Evolutionary conservation across 140 eudicot species (phyloP), one percentile per base, ranked within the genome.

Genomic region (Flaveria floridana): DNA sequence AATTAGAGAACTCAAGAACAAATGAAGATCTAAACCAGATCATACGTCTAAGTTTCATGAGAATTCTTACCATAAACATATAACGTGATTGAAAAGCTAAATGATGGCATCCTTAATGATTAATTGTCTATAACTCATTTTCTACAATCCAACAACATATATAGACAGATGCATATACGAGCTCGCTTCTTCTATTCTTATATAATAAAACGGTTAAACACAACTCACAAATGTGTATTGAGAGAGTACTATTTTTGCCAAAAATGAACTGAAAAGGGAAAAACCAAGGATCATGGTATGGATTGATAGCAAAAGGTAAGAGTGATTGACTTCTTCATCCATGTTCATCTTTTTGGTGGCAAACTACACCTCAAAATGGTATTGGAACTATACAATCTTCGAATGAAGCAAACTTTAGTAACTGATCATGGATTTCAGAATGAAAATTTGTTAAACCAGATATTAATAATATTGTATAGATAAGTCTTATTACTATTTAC

Each of bases 321-420:
- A 15, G 58, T 15, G 6, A 21, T 68, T 47, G 63, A 25, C 41
- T 25, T 48, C n/a, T 16, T 28, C 48, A 51, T 50, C 50, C 65
- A 26, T 26, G 65, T 13, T 51, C n/a, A 25, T 44, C 7, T 12
- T 70, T 51, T 51, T 66, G 46, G 20, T 15, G 16, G 72, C 53
- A 66, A 66, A 66, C 52, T 8, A 66, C 68, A 58, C 65, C n/a
- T 48, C 5, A 48, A 48, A 48, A 13, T 48, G n/a, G 55, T 48
- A 13, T 12, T 48, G 16, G 18, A 14, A 48, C 14, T 19, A 61
- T 3, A 61, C 1, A 20, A 57, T 19, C 64, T 23, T 20, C 2
- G 11, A 21, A 61, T 25, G 39, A 25, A 19, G 9, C 18, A 61
- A 61, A 55, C 8, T 2, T 23, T 3, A 25, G 1, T 25, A 11